Conservation (phyloP, 106 monocot genomes). For the Posidonia australis region DNA sequence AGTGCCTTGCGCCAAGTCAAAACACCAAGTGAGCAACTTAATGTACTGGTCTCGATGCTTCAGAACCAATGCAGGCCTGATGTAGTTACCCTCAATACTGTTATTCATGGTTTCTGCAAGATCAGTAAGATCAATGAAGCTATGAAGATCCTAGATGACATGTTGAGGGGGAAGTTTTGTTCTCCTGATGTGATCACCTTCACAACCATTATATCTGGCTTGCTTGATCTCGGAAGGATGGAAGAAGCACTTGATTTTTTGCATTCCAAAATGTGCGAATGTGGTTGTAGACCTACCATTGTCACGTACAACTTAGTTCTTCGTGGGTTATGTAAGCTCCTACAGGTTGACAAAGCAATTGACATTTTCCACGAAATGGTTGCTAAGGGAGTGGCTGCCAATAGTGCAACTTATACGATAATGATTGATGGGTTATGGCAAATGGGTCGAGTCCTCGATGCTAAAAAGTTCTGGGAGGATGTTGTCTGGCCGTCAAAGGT, state of each 20-base stretch:
- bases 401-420: conserved; percentile 36
- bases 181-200: conserved; percentile 84
- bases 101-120: conserved; percentile 88
- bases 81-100: conserved; percentile 72
- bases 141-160: conserved; percentile 62
- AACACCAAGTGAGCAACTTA: conserved; percentile 73
- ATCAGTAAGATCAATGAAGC: conserved; percentile 54
- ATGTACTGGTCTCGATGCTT: conserved; percentile 75
- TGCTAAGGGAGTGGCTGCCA: conserved; percentile 23
- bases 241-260: conserved; percentile 64
- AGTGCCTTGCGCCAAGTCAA: conserved; percentile 42
- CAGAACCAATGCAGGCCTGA: conserved; percentile 67
- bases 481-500: conserved; percentile 58
- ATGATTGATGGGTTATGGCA: conserved; percentile 57
- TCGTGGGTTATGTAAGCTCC: conserved; percentile 45
- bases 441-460: conserved; percentile 29
- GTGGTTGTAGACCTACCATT: conserved; percentile 44
- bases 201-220: conserved; percentile 53
- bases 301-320: conserved; percentile 66
- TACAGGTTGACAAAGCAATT: conserved; percentile 45
- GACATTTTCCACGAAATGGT: conserved; percentile 59
- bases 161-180: conserved; percentile 67
- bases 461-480: conserved; percentile 70
- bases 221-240: conserved; percentile 37
- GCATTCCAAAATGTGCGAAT: conserved; percentile 27